Evolutionary conservation across 192 early-diverging fungal species (phyloP).

Genomic region (Blastocladiella britannica): DNA sequence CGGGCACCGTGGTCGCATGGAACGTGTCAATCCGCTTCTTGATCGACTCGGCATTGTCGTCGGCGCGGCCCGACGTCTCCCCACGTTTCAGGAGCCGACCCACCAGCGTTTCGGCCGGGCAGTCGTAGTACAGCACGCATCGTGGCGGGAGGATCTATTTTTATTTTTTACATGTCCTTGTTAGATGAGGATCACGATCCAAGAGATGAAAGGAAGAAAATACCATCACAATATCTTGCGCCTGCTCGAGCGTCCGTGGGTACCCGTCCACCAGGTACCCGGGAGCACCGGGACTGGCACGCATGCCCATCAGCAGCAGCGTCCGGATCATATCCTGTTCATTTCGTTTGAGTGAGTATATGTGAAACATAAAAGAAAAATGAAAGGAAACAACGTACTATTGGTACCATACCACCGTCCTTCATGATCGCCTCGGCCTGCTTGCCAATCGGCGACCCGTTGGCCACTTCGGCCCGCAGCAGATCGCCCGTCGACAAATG

Average conservation of each 20-base stretch:
- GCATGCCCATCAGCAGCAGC: conserved; percentile 1
- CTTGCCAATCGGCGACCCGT: conserved; percentile 17
- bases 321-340: neutral
- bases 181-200: neutral
- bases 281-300: conserved; percentile 1
- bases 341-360: neutral
- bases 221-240: conserved; percentile 3
- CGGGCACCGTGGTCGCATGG: conserved; percentile 5
- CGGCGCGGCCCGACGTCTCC: conserved; percentile 33
- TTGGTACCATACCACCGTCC: conserved; percentile 39
- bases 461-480: conserved; percentile 27
- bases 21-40: conserved; percentile 14
- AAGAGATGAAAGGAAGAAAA: neutral
- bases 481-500: conserved; percentile 41
- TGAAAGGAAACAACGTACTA: too few species aligned
- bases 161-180: too few species aligned
- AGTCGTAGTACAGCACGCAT: conserved; percentile 26
- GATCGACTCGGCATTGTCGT: conserved; percentile 34
- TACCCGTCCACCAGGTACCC: conserved; percentile 8
- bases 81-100: conserved; percentile 28
- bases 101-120: conserved; percentile 25
- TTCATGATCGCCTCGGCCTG: conserved; percentile 23
- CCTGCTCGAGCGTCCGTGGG: conserved; percentile 8
- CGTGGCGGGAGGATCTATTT: conserved; percentile 1
- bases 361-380: conserved; percentile 2